Base-by-base conservation (phyloP, 306 rosid species). In the Cyamopsis tetragonoloba region DNA sequence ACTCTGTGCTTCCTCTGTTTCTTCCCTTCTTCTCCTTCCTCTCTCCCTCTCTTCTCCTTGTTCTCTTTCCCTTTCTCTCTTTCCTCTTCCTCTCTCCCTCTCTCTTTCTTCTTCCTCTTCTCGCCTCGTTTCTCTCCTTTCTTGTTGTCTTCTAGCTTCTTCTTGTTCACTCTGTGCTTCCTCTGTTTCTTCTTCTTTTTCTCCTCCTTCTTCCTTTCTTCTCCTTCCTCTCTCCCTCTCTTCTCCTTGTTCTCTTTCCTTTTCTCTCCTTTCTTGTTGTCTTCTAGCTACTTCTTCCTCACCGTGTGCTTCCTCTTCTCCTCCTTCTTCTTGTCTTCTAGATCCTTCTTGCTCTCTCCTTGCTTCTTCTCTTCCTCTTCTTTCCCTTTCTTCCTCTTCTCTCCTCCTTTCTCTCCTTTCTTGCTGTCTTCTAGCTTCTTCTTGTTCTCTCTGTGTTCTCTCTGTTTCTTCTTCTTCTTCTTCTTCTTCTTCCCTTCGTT, bases 341-440 rank as follows among this genome's bases (percentile, higher is more conserved):
- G 14, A 2, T 12, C 7, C 12, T 1, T 7, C 2, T 26, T 7
- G 3, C 26, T 9, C 23, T 15, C 46, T 0, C 41, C 14, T 8
- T 28, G 26, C 28, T 22, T 28, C 22, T 14, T 15, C 20, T 38
- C 13, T 20, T 31, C 53, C 11, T 26, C 26, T 37, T 22, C 32
- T 31, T 13, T 46, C 73, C 18, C 53, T 56, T 30, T 65, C 66
- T 26, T 65, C 65, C 43, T 51, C 44, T 30, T 74, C 19, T 32
- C 49, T 74, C 27, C 4, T 23, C 49, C 49, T 50, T 65, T 41
- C 12, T 2, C 32, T 14, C 27, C 55, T 5, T 59, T 46, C 23
- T 9, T 2, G 2, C 11, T 49, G 9, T 23, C 32, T 7, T 18
- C 31, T 30, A 44, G 55, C 3, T 48, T 4, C 55, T 43, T 54